phyloP scores from a whole-genome alignment of 495 filamentous ascomycete species.

The Melanomma pulvis-pyrius region DNA sequence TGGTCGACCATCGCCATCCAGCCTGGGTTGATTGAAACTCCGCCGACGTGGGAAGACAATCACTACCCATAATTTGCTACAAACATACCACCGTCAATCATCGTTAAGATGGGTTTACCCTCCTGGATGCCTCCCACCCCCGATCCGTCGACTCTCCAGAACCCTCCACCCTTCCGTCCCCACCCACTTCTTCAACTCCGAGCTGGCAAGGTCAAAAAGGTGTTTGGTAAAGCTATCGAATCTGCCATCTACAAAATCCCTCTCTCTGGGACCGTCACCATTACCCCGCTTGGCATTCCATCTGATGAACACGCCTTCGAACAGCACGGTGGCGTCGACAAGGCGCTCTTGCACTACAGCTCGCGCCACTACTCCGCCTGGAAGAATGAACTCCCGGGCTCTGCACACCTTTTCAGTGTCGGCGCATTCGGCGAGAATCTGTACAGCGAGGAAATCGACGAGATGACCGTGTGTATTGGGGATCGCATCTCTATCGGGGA shows the following conservation, averaged over 20 bases:
- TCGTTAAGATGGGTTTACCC: background rate
- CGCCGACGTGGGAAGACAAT: background rate
- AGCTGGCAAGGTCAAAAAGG: slow-evolving; percentile 54
- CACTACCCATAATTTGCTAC: background rate
- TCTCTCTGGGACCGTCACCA: slow-evolving; percentile 44
- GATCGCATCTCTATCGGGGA: slow-evolving; percentile 53
- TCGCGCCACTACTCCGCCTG: slow-evolving; percentile 57
- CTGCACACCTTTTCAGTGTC: slow-evolving; percentile 49
- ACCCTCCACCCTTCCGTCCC: slow-evolving; percentile 22
- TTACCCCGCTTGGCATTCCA: slow-evolving; percentile 52
- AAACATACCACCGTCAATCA: background rate
- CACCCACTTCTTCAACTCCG: slow-evolving; percentile 58
- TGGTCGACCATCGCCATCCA: background rate
- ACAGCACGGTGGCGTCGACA: slow-evolving; percentile 59
- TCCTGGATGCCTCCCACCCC: background rate
- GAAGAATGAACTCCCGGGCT: slow-evolving; percentile 50
- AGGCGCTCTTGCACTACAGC: slow-evolving; percentile 62
- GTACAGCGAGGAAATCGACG: slow-evolving; percentile 54
- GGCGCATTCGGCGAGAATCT: slow-evolving; percentile 65
- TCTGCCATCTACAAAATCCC: slow-evolving; percentile 58
- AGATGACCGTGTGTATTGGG: slow-evolving; percentile 62
- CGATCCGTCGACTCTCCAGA: background rate
- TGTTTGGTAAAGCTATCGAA: slow-evolving; percentile 47
- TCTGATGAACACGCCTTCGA: slow-evolving; percentile 60
- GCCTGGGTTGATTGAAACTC: background rate